These are phyloP conservation scores for Chenopodium quinoa DNA, from an alignment of 148 eudicot species.

Conservation along the genomic window DNA sequence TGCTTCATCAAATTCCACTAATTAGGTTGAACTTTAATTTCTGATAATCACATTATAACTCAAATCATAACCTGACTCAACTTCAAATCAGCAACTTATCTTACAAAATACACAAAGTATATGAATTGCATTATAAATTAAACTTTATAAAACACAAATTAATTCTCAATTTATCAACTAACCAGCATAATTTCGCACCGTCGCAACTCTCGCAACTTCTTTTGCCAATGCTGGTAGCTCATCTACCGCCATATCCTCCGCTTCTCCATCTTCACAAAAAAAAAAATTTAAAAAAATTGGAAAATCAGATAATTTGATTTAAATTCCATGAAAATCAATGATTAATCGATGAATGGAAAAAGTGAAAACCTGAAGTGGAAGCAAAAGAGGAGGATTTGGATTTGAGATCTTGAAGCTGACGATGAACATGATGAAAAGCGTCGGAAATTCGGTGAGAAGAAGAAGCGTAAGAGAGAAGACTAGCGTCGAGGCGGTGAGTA, in stretches of 20 bases:
- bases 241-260: conserved; percentile 51
- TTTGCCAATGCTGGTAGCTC: conserved; percentile 83
- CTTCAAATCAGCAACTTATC: background rate
- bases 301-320: conserved; percentile 1
- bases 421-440: conserved; percentile 27
- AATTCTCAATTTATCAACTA: conserved; percentile 11
- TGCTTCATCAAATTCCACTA: background rate
- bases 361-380: conserved; percentile 28
- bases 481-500: conserved; percentile 35
- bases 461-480: conserved; percentile 49
- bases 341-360: background rate
- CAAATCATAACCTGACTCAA: background rate
- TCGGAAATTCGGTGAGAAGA: conserved; percentile 41
- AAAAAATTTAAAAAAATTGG: background rate
- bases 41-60: background rate
- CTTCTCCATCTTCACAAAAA: conserved; percentile 33
- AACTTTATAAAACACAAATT: background rate
- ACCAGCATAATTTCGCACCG: conserved; percentile 84
- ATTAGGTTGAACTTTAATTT: background rate
- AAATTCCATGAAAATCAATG: background rate
- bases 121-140: background rate
- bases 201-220: conserved; percentile 91
- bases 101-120: background rate
- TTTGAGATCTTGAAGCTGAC: conserved; percentile 35
- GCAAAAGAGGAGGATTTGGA: conserved; percentile 33